Evolutionary conservation across 352 stramenopile species (phyloP).

Genomic region (Phytophthora gonapodyides): DNA sequence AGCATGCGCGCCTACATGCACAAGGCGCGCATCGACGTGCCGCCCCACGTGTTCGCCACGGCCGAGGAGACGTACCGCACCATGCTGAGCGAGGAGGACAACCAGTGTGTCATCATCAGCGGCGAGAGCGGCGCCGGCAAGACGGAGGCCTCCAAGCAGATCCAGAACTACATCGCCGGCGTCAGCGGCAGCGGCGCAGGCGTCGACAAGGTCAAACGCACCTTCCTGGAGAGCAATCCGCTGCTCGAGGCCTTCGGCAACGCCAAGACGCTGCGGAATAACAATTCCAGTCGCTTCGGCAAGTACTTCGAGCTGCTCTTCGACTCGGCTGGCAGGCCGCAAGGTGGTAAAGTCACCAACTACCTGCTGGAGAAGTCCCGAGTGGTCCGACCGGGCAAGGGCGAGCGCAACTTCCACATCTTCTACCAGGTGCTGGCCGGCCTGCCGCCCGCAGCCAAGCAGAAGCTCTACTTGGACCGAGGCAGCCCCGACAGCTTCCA

Average conservation of each 20-base stretch:
- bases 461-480: conserved; percentile 74
- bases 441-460: conserved; percentile 53
- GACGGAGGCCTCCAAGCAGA: conserved; percentile 90
- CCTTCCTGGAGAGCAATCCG: conserved; percentile 94
- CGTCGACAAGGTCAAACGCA: conserved; percentile 89
- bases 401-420: conserved; percentile 95
- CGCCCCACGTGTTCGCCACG: conserved; percentile 86
- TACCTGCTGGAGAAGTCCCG: conserved; percentile 94
- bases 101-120: conserved; percentile 92
- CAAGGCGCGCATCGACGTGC: conserved; percentile 87
- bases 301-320: conserved; percentile 97
- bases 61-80: conserved; percentile 88
- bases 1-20: conserved; percentile 84
- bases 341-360: conserved; percentile 91
- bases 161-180: conserved; percentile 90
- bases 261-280: conserved; percentile 94
- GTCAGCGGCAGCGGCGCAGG: conserved; percentile 77
- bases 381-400: conserved; percentile 83
- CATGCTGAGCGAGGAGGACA: conserved; percentile 89
- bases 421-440: conserved; percentile 94
- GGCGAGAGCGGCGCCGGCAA: conserved; percentile 86
- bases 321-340: conserved; percentile 77
- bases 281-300: conserved; percentile 95
- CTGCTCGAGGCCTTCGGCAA: conserved; percentile 97
- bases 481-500: conserved; percentile 77